phyloP scores from a whole-genome alignment of 176 grass and related monocot species.

The Zoysia japonica region DNA sequence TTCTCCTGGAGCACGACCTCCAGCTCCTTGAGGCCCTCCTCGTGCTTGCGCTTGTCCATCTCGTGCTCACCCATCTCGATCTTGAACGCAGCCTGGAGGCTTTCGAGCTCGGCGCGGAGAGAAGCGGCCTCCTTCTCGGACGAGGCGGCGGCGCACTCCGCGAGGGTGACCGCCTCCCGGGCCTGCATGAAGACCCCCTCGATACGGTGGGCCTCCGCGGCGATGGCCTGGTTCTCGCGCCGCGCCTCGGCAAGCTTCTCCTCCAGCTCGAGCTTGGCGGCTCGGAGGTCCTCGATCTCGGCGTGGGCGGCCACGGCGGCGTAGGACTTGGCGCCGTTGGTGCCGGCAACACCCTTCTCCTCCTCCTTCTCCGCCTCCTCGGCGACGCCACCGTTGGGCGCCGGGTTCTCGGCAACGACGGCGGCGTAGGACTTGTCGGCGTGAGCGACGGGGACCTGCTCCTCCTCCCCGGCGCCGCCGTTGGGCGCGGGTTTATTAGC shows the following conservation, averaged over 20 bases:
- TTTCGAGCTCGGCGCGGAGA: slow-evolving; percentile 29
- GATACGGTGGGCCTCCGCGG: slow-evolving; percentile 36
- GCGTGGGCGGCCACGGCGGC: slow-evolving; percentile 44
- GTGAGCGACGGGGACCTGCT: slow-evolving; percentile 17
- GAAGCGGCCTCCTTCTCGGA: slow-evolving; percentile 26
- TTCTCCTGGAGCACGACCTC: slow-evolving; percentile 37
- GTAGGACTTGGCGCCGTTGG: slow-evolving; percentile 42
- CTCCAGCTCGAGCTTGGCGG: slow-evolving; percentile 48
- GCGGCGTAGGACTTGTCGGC: slow-evolving; percentile 15
- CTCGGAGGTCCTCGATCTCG: slow-evolving; percentile 52
- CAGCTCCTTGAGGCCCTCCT: slow-evolving; percentile 15
- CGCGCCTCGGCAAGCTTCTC: slow-evolving; percentile 41
- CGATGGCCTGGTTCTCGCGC: slow-evolving; percentile 32
- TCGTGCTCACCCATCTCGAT: slow-evolving; percentile 26
- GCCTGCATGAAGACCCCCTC: slow-evolving; percentile 43
- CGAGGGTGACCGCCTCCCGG: slow-evolving; percentile 34
- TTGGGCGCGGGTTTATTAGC: slow-evolving; percentile 18
- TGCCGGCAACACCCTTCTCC: not conserved
- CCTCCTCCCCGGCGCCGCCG: slow-evolving; percentile 21
- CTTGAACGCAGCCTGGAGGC: slow-evolving; percentile 38
- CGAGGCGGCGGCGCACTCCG: slow-evolving; percentile 24
- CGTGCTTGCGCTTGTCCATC: not conserved
- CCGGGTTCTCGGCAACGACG: not conserved
- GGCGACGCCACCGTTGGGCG: slow-evolving; percentile 12
- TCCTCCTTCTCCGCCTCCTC: not conserved